phyloP scores from a whole-genome alignment of 352 stramenopile genomes.

The Saprolegnia parasitica region DNA sequence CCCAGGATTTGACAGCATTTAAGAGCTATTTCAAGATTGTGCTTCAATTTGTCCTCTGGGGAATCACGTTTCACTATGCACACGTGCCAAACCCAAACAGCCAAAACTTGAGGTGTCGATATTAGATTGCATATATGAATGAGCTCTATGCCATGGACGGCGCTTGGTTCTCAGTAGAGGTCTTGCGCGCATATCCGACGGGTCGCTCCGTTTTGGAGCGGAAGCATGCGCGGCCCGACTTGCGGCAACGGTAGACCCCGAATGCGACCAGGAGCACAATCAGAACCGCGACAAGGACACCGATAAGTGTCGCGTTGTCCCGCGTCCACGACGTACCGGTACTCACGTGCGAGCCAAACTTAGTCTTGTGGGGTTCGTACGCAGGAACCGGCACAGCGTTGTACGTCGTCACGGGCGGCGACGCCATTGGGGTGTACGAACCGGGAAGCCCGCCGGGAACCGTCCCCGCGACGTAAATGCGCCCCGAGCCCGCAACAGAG shows the following conservation, averaged over 20 bases:
- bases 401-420: neutral
- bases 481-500: neutral
- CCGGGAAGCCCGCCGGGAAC: neutral
- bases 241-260: neutral
- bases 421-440: neutral
- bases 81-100: too few species aligned
- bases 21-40: too few species aligned
- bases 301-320: neutral
- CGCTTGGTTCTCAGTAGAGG: neutral
- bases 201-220: neutral
- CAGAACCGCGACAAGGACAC: neutral
- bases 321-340: neutral
- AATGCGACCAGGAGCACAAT: neutral
- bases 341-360: neutral
- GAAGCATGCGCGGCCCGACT: neutral
- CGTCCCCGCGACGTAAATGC: neutral
- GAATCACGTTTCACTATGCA: too few species aligned
- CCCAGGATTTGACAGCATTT: too few species aligned
- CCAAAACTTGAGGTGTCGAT: too few species aligned
- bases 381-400: neutral
- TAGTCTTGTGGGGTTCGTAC: neutral
- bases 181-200: neutral
- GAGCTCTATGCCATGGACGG: too few species aligned
- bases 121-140: too few species aligned
- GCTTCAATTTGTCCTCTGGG: too few species aligned